Conservation (phyloP, 2,329 filamentous ascomycete genomes). For the Fonsecaea erecta region DNA sequence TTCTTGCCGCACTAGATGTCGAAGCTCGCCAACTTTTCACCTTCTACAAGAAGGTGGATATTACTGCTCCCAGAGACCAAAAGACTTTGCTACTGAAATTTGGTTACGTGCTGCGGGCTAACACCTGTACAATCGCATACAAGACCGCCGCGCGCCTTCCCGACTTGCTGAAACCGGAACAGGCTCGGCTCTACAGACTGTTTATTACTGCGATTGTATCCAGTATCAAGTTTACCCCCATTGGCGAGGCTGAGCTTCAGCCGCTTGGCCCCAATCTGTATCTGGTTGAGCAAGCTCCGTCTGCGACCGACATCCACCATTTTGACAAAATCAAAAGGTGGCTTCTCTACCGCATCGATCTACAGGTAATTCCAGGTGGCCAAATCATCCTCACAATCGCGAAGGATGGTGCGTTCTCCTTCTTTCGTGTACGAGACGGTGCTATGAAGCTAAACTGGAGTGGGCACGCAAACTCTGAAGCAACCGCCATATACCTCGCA, state of each 20-base stretch:
- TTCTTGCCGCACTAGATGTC: constrained; percentile 34
- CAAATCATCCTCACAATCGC: constrained; percentile 34
- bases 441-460: neutral
- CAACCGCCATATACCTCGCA: constrained; percentile 25
- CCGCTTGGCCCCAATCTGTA: constrained; percentile 30
- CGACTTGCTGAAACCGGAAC: constrained; percentile 37
- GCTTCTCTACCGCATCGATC: constrained; percentile 30
- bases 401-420: constrained; percentile 20
- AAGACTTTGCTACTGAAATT: constrained; percentile 36
- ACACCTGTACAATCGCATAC: constrained; percentile 37
- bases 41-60: constrained; percentile 39
- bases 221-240: constrained; percentile 31
- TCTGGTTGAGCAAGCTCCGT: constrained; percentile 19
- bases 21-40: constrained; percentile 36
- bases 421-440: constrained; percentile 15
- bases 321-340: constrained; percentile 15
- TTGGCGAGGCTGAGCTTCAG: constrained; percentile 24
- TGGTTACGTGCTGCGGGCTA: constrained; percentile 35
- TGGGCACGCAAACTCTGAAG: neutral
- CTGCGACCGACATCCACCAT: constrained; percentile 7
- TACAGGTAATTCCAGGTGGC: constrained; percentile 33
- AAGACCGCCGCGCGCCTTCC: constrained; percentile 36
- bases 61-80: constrained; percentile 35
- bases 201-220: constrained; percentile 36
- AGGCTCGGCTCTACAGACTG: constrained; percentile 32